These are phyloP conservation scores for Protomyces macrosporus DNA, from an alignment of 1,139 yeast species.

Conservation along the genomic window DNA sequence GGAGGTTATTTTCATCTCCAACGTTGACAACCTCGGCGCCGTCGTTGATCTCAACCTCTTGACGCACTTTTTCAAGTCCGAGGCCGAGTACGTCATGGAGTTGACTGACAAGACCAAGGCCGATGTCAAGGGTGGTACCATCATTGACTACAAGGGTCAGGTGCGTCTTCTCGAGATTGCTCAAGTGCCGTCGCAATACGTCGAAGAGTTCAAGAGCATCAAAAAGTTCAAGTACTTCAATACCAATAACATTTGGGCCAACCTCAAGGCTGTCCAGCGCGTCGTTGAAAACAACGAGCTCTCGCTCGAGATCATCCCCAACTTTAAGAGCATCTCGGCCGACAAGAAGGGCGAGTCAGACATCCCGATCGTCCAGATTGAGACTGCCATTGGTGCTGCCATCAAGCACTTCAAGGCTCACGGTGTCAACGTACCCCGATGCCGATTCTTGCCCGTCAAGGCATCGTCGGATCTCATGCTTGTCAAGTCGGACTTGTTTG, in stretches of 20 bases:
- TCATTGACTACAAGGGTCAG: slow-evolving; percentile 90
- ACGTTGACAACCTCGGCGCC: slow-evolving; percentile 98
- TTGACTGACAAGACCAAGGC: slow-evolving; percentile 98
- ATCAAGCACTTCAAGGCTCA: slow-evolving; percentile 94
- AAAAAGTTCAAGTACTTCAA: slow-evolving; percentile 97
- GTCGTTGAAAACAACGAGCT: slow-evolving; percentile 79
- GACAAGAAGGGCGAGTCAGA: slow-evolving; percentile 37
- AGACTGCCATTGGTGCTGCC: slow-evolving; percentile 99
- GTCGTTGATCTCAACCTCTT: slow-evolving; percentile 89
- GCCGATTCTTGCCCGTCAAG: slow-evolving; percentile 96
- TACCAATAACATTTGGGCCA: slow-evolving; percentile 97
- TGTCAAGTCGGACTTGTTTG: slow-evolving; percentile 93
- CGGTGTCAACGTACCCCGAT: slow-evolving; percentile 97
- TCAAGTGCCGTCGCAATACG: slow-evolving; percentile 97
- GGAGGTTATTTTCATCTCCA: slow-evolving; percentile 89
- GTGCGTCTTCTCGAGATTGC: slow-evolving; percentile 95
- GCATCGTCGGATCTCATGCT: slow-evolving; percentile 90
- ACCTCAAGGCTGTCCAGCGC: slow-evolving; percentile 87
- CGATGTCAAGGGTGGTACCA: slow-evolving; percentile 98
- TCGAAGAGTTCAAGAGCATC: slow-evolving; percentile 95
- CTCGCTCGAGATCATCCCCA: slow-evolving; percentile 91
- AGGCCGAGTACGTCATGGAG: slow-evolving; percentile 95
- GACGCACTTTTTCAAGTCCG: slow-evolving; percentile 86
- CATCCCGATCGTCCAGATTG: slow-evolving; percentile 82
- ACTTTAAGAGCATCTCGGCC: slow-evolving; percentile 66